Base-by-base conservation (phyloP, 306 rosid genomes). In the Styphnolobium japonicum region DNA sequence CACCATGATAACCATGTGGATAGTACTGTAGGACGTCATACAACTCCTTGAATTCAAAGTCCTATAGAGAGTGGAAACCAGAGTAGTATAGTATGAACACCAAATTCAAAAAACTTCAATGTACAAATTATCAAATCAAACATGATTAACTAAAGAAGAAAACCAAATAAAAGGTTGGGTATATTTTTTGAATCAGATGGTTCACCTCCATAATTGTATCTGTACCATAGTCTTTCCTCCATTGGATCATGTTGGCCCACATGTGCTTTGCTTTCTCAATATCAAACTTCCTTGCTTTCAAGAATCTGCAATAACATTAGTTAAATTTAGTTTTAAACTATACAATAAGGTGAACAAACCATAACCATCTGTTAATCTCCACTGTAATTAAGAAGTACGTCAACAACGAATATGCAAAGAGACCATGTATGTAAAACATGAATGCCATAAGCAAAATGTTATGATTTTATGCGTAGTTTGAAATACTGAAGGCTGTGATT, bases 1-100 rank as follows among this genome's bases (percentile, higher is more conserved):
- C 92, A 3, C 92, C 90, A 63, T 90, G 94, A 79, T 84, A 84
- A 76, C 87, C 80, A 53, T 90, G 94, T 71, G 94, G 94, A 77
- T 90, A 90, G 88, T 86, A 58, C 75, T 68, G 71, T 29, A 83
- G 73, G 83, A 90, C 94, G 77, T 90, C 89, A 46, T 75, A 67
- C 74, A 73, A n/a, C 86, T 90, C 94, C 6, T n/a, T 3, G 78
- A 79, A 90, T 75, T 86, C 87, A 75, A 87, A 90, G 67, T 90
- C 94, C 94, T 90, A 68, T 14, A n/a, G 16, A n/a, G 37, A 23
- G 52, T 1, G 29, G 27, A 51, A 27, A 49, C 9, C 31, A 4
- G 60, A 27, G 33, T 10, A 40, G 6, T 23, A 5, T 8, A 3
- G 46, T 12, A 63, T 42, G 45, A 79, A 61, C 69, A 25, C 14